Evolutionary conservation across 306 rosid genomes (phyloP).

Genomic region (Glycyrrhiza uralensis): DNA sequence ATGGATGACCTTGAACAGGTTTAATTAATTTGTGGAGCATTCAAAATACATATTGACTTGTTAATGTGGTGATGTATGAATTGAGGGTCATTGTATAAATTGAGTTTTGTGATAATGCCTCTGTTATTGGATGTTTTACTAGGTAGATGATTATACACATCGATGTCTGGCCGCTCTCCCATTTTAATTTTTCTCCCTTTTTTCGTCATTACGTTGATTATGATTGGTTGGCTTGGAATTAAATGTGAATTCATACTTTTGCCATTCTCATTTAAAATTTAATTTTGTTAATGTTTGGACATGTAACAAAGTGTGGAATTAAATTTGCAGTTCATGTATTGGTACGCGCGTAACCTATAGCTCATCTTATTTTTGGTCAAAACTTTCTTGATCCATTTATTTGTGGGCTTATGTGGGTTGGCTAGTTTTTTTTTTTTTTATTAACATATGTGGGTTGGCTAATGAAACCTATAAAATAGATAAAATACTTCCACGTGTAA

Average conservation of each 20-base stretch:
- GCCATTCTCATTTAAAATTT: not conserved
- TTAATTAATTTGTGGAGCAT: slow-evolving; percentile 27
- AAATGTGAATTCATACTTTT: not conserved
- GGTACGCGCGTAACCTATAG: too few species aligned
- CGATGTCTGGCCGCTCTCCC: not conserved
- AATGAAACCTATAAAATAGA: too few species aligned
- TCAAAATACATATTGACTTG: slow-evolving; percentile 35
- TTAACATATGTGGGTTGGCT: too few species aligned
- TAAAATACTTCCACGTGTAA: too few species aligned
- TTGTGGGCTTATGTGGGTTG: too few species aligned
- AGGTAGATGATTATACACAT: slow-evolving; percentile 28
- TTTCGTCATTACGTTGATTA: not conserved
- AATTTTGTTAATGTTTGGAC: not conserved
- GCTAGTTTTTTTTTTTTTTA: too few species aligned
- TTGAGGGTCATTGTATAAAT: slow-evolving; percentile 43
- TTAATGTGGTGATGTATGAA: slow-evolving; percentile 36
- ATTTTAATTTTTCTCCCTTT: not conserved
- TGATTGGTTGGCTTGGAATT: slow-evolving; percentile 7
- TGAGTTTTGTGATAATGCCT: slow-evolving; percentile 38
- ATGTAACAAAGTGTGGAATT: too few species aligned
- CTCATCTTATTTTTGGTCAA: too few species aligned
- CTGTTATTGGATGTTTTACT: slow-evolving; percentile 34
- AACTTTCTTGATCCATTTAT: too few species aligned
- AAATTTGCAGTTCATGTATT: too few species aligned
- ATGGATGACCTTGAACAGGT: slow-evolving; percentile 30